Percentiles rank a stretch among this genome's conserved stretches.
These are phyloP conservation scores for Saitozyma sp. DNA, from an alignment of 768 basidiomycete species.

Conservation along the genomic window DNA sequence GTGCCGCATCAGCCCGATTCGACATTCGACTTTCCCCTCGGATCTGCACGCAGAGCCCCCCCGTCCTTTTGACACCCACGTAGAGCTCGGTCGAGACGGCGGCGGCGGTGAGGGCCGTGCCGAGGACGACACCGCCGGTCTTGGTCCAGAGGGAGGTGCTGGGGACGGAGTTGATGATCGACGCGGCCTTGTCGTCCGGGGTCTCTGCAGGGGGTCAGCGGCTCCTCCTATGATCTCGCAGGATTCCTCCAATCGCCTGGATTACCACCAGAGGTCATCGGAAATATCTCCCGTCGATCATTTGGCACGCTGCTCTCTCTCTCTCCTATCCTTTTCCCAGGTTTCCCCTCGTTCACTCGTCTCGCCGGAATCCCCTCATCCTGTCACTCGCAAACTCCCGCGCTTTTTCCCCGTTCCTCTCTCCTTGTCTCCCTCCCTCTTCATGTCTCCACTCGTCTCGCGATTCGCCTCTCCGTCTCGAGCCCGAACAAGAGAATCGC, in stretches of 20 bases:
- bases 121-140: slow-evolving; percentile 87
- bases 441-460: too few relatives aligned
- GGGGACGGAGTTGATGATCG: slow-evolving; percentile 86
- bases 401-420: too few relatives aligned
- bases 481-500: not conserved
- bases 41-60: not conserved
- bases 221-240: not conserved
- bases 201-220: slow-evolving; percentile 54
- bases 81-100: slow-evolving; percentile 97
- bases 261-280: not conserved
- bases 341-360: too few relatives aligned
- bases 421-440: too few relatives aligned
- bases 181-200: slow-evolving; percentile 80
- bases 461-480: too few relatives aligned
- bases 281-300: too few relatives aligned
- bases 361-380: too few relatives aligned
- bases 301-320: too few relatives aligned
- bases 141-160: slow-evolving; percentile 79
- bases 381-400: too few relatives aligned
- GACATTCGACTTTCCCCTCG: not conserved
- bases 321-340: too few relatives aligned
- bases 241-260: slow-evolving; percentile 15
- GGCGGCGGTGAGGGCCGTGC: slow-evolving; percentile 80
- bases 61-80: slow-evolving; percentile 51
- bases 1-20: slow-evolving; percentile 1